These are phyloP conservation scores for Aspergillus affinis DNA, from an alignment of 495 filamentous ascomycete genomes.

Conservation along the genomic window DNA sequence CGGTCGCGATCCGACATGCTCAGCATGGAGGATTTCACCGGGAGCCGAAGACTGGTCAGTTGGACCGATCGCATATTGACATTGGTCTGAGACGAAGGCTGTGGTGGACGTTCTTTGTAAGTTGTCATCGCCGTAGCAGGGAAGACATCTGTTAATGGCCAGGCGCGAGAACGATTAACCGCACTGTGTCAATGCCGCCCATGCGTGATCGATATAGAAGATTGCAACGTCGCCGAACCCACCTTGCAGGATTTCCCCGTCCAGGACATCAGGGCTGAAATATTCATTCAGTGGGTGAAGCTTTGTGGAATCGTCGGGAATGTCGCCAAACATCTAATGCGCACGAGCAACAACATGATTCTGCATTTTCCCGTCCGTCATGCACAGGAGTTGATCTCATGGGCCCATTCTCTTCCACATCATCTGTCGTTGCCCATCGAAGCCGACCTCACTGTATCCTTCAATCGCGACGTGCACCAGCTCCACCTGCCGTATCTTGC, in stretches of 20 bases:
- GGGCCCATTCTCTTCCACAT: constrained; percentile 30
- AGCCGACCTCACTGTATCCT: constrained; percentile 22
- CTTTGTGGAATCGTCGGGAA: constrained; percentile 35
- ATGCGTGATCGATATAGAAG: constrained; percentile 34
- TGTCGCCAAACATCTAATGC: constrained; percentile 32
- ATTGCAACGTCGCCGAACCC: constrained; percentile 33
- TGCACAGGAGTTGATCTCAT: constrained; percentile 31
- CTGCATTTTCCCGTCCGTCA: constrained; percentile 22
- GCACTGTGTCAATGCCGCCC: constrained; percentile 37
- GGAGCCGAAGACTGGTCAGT: constrained; percentile 18
- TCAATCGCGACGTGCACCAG: constrained; percentile 38
- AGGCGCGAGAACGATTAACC: constrained; percentile 34
- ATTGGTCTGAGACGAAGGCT: constrained; percentile 31
- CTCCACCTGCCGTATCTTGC: constrained; percentile 38
- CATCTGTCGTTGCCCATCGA: constrained; percentile 34
- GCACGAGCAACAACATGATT: constrained; percentile 8
- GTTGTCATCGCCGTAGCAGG: not conserved
- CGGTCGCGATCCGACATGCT: constrained; percentile 35
- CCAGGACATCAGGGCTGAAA: constrained; percentile 26
- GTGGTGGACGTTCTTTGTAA: constrained; percentile 38
- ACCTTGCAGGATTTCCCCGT: constrained; percentile 31
- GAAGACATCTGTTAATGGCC: too few species aligned
- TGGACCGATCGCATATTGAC: constrained; percentile 20
- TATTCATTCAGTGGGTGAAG: constrained; percentile 36
- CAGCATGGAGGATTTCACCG: constrained; percentile 38